A percentile compares a stretch with the other conserved stretches of the same genome.
phyloP scores from a whole-genome alignment of 2,329 filamentous ascomycete species.

The Sclerotinia spermophila region DNA sequence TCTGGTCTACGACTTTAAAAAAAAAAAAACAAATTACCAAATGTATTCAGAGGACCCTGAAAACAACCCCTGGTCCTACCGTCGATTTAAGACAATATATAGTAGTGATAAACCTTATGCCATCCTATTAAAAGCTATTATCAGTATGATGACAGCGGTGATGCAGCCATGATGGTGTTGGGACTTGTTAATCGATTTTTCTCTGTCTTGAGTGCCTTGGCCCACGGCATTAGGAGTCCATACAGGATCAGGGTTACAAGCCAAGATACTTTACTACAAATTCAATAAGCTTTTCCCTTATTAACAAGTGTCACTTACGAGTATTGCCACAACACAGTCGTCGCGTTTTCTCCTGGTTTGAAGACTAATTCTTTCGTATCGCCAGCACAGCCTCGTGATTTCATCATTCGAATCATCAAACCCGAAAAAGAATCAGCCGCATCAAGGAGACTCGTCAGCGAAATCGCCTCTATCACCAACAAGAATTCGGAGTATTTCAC shows the following conservation, averaged over 20 bases:
- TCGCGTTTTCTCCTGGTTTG: neutral
- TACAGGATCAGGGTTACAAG: neutral
- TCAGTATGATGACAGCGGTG: neutral
- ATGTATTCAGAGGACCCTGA: neutral
- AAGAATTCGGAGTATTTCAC: neutral
- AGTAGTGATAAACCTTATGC: slow-evolving; percentile 2
- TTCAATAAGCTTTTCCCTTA: neutral
- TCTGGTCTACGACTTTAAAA: neutral
- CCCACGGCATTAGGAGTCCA: neutral
- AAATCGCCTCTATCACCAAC: neutral
- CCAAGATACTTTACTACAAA: neutral
- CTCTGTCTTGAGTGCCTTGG: neutral
- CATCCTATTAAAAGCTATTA: neutral
- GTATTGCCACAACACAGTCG: slow-evolving; percentile 5
- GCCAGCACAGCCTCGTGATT: neutral
- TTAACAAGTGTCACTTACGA: neutral
- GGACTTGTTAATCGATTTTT: neutral
- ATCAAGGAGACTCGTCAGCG: neutral
- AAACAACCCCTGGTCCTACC: neutral
- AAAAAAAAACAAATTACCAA: neutral
- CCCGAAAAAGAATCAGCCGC: neutral
- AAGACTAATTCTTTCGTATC: neutral
- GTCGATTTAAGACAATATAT: neutral
- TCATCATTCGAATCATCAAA: neutral
- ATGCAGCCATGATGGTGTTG: neutral